Base-by-base conservation (phyloP, 2,329 filamentous ascomycete species). In the Fusarium palustre region DNA sequence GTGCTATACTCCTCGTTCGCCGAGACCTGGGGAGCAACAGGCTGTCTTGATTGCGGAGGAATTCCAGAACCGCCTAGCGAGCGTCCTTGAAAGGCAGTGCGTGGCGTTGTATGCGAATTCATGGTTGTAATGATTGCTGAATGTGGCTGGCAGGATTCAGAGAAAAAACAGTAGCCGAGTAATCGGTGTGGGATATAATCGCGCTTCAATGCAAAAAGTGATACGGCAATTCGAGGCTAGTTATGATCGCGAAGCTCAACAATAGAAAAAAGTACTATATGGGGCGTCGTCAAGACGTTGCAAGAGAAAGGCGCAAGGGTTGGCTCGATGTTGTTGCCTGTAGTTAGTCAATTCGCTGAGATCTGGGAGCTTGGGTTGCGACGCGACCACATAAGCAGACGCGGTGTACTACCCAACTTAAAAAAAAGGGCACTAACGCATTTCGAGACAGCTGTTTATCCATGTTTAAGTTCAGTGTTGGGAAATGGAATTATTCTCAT, bases 51-150 rank as follows among this genome's bases (percentile, higher is more conserved):
- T 58, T 78, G 77, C 28, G 75, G 73, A 39, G 77, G 76, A 43
- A 78, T 78, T 46, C 68, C 69, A 16, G 78, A 74, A 12, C 71
- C 74, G 22, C 73, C 76, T 64, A 80, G 67, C 52, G 79, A 78
- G 39, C 80, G 78, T 49, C 75, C 67, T 12, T 78, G 74, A 63
- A 80, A 81, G 9, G 66, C 49, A 65, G 76, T 74, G 34, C 80
- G 77, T 59, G 80, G 79, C 46, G 80, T 81, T 59, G 76, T 58
- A 69, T 81, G 80, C 30, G 78, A 64, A 64, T 81, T 81, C 79
- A 81, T 81, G 54, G 45, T 64, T 24, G 15, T 24, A 64, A 38
- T 59, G 57, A 67, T 41, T 64, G 28, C 43, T 56, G 45, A 33
- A 53, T 60, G 62, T 59, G 72, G 63, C 56, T 58, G 62, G 60